Evolutionary conservation across 2,329 filamentous ascomycete species (phyloP), one percentile per base, ranked within the genome.

Genomic region (Neurospora sp.): DNA sequence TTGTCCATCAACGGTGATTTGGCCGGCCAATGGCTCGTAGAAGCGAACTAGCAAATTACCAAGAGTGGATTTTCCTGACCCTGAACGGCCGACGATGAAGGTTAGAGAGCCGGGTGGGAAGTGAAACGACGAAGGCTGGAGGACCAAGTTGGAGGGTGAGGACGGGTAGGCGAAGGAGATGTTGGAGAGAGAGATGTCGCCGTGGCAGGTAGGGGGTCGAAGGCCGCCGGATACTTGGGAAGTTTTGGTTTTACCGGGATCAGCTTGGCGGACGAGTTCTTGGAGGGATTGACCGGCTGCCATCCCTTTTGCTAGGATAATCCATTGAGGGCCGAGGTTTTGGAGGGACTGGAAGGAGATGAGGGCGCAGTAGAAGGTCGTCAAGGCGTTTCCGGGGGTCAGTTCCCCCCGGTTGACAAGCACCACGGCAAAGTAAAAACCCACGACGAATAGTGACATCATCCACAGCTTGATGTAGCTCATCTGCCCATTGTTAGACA

Each of bases 51-150:
- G 83, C 0, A 98, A 83, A 76, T 92, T 93, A 1, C 91, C 89
- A 1, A 98, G 77, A 0, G 95, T 98, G 74, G 93, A 97, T 79
- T 98, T 98, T 0, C 95, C 95, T 1, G 92, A 97, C 0, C 96
- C 96, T 76, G 93, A 97, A 75, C 86, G 87, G 0, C 95, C 96
- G 67, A 97, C 87, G 2, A 98, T 83, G 76, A 96, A 97, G 0
- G 89, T 92, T 3, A 90, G 88, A 72, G 91, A 84, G 0, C 91
- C 90, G 0, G 90, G 84, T 0, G 89, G 86, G 70, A 98, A 95
- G 73, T 84, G 86, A 71, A 97, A 85, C 0, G 84, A 89, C 0
- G 87, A 86, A 6, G 85, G 80, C 0, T 85, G 80, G 10, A 97
- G 82, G 1, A 90, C 89, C 0, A 80, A 77, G 19, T 86, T 84